Conservation (phyloP, 1,139 yeast genomes). For the Tardiomyces blankii region DNA sequence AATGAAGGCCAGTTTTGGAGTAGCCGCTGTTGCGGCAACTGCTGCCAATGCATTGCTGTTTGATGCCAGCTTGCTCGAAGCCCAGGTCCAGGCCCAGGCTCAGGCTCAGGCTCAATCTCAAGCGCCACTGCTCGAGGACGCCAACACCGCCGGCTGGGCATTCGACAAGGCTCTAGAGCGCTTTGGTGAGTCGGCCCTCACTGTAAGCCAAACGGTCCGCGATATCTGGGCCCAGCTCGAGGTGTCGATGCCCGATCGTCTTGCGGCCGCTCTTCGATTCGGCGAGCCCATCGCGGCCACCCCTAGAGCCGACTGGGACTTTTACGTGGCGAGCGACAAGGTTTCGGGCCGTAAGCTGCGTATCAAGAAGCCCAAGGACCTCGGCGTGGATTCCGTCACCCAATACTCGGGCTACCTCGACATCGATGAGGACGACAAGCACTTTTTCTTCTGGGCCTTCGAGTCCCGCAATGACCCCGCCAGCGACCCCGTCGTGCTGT, state of each 20-base stretch:
- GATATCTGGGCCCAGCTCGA: neutral
- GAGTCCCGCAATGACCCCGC: slow-evolving; percentile 60
- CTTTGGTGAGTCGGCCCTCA: neutral
- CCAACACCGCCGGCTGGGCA: neutral
- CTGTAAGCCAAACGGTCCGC: neutral
- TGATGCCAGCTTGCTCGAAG: neutral
- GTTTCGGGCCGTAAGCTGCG: slow-evolving; percentile 11
- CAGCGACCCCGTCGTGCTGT: slow-evolving; percentile 52
- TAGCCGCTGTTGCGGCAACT: neutral
- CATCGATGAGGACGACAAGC: slow-evolving; percentile 70
- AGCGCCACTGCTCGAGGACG: neutral
- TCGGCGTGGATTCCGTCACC: slow-evolving; percentile 58
- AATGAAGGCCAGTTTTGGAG: neutral
- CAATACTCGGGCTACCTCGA: slow-evolving; percentile 65
- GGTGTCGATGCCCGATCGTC: neutral
- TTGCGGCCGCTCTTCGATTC: neutral
- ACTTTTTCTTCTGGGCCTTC: slow-evolving; percentile 72
- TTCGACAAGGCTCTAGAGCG: neutral
- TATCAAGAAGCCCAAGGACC: slow-evolving; percentile 22
- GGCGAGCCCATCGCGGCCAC: slow-evolving; percentile 1
- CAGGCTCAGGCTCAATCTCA: neutral
- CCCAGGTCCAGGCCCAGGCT: neutral
- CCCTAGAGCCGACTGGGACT: slow-evolving; percentile 6
- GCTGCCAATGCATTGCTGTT: neutral
- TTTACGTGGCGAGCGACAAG: slow-evolving; percentile 8